Conservation (phyloP, 2,329 filamentous ascomycete species). For the Clarireedia monteithiana region DNA sequence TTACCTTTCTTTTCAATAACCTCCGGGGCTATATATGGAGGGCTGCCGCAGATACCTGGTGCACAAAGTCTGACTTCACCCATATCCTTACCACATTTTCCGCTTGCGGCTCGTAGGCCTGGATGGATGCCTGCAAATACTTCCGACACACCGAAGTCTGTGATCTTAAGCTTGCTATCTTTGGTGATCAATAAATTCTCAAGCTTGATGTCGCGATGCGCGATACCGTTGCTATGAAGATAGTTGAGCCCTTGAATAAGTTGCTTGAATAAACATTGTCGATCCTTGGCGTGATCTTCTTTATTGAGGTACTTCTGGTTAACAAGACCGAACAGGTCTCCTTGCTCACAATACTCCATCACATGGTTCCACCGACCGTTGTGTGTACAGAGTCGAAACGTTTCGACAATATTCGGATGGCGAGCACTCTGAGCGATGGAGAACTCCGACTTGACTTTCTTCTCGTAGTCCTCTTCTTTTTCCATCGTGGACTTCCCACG, state of each 20-base stretch:
- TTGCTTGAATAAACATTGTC: conserved; percentile 84
- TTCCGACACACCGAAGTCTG: conserved; percentile 84
- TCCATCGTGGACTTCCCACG: conserved; percentile 64
- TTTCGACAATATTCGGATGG: conserved; percentile 83
- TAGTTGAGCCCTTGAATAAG: conserved; percentile 75
- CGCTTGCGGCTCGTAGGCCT: conserved; percentile 63
- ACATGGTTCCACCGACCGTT: conserved; percentile 79
- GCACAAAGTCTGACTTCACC: conserved; percentile 61
- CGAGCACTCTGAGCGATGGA: conserved; percentile 78
- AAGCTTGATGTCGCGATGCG: conserved; percentile 84
- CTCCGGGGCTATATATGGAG: conserved; percentile 83
- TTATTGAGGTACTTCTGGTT: conserved; percentile 60
- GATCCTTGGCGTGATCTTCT: conserved; percentile 58
- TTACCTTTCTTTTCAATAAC: conserved; percentile 60
- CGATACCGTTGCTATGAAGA: conserved; percentile 75
- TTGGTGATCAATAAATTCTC: conserved; percentile 77
- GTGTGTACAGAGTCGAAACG: conserved; percentile 62
- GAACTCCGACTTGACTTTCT: conserved; percentile 88
- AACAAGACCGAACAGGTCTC: conserved; percentile 71
- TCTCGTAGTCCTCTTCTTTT: conserved; percentile 65
- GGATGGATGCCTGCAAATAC: conserved; percentile 79
- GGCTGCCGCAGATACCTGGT: conserved; percentile 76
- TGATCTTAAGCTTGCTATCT: conserved; percentile 80
- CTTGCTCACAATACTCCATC: conserved; percentile 84
- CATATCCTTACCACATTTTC: conserved; percentile 68